Conservation (phyloP, 805 yeast species). For the Starmerella tilneyi region DNA sequence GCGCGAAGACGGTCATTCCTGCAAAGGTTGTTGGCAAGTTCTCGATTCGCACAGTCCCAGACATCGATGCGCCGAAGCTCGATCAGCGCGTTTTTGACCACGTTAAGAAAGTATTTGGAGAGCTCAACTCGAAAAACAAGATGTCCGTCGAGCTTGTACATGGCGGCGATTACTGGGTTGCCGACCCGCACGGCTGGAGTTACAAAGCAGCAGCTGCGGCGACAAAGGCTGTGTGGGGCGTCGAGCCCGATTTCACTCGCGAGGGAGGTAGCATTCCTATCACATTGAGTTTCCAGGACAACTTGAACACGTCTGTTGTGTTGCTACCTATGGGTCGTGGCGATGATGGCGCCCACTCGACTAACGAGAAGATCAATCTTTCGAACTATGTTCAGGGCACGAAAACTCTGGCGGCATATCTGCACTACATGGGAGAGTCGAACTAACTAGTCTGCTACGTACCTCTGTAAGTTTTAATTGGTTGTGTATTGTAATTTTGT, state of each 20-base stretch:
- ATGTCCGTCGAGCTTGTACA: constrained; percentile 68
- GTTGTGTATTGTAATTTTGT: no score
- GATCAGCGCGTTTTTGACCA: constrained; percentile 67
- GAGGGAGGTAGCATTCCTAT: constrained; percentile 99
- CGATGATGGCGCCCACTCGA: constrained; percentile 98
- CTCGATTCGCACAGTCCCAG: constrained; percentile 94
- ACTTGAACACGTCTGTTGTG: constrained; percentile 72
- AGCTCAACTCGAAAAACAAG: constrained; percentile 67
- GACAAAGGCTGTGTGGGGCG: constrained; percentile 86
- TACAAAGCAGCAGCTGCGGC: constrained; percentile 93
- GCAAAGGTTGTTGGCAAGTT: constrained; percentile 90
- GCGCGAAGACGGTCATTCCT: constrained; percentile 98
- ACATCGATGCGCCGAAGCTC: constrained; percentile 70
- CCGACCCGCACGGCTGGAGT: constrained; percentile 84
- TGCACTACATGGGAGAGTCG: constrained; percentile 66
- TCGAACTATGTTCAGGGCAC: constrained; percentile 86
- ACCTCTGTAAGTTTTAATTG: no score
- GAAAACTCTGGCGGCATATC: constrained; percentile 85
- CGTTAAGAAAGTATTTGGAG: constrained; percentile 53
- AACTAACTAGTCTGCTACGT: no score
- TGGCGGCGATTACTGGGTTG: constrained; percentile 94
- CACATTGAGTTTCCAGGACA: constrained; percentile 84
- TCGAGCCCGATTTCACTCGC: constrained; percentile 93
- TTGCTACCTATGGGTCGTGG: constrained; percentile 97
- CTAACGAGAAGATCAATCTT: constrained; percentile 86